Conservation (phyloP, 306 rosid species). For the Lathyrus aphaca region DNA sequence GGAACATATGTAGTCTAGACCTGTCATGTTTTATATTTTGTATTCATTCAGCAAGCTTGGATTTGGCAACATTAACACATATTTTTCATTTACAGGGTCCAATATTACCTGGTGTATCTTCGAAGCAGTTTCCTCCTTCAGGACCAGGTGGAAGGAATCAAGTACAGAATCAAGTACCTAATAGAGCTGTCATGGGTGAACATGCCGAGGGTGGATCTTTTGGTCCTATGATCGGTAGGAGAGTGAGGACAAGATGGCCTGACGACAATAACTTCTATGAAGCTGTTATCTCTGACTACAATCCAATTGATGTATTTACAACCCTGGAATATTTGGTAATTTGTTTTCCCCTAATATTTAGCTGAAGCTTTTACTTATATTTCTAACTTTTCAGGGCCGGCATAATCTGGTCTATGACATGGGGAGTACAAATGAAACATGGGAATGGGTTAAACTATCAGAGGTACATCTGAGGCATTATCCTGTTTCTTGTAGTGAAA, state of each 20-base stretch:
- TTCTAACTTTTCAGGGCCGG: conserved; percentile 65
- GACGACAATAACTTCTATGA: conserved; percentile 95
- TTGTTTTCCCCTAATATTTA: conserved; percentile 29
- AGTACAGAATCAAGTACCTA: conserved; percentile 65
- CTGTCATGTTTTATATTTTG: conserved; percentile 27
- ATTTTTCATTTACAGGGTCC: conserved; percentile 49
- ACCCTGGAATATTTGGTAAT: conserved; percentile 22
- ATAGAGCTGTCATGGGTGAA: conserved; percentile 64
- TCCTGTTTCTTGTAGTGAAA: conserved; percentile 22
- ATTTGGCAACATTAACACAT: conserved; percentile 21
- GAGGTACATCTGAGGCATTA: conserved; percentile 66
- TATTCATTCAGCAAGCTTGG: conserved; percentile 1
- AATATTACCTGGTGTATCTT: conserved; percentile 59
- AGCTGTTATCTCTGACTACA: conserved; percentile 85
- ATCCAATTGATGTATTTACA: conserved; percentile 62
- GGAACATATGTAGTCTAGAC: conserved; percentile 8
- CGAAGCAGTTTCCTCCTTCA: conserved; percentile 75
- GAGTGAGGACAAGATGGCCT: conserved; percentile 94
- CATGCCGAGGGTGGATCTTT: conserved; percentile 62
- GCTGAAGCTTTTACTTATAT: conserved; percentile 25
- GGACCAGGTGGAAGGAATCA: conserved; percentile 78
- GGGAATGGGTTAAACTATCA: conserved; percentile 91
- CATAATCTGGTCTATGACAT: conserved; percentile 87
- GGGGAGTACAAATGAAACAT: conserved; percentile 72
- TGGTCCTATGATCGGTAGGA: conserved; percentile 75